Evolutionary conservation across 2,329 filamentous ascomycete species (phyloP).

Genomic region (Ascomycota sp.): DNA sequence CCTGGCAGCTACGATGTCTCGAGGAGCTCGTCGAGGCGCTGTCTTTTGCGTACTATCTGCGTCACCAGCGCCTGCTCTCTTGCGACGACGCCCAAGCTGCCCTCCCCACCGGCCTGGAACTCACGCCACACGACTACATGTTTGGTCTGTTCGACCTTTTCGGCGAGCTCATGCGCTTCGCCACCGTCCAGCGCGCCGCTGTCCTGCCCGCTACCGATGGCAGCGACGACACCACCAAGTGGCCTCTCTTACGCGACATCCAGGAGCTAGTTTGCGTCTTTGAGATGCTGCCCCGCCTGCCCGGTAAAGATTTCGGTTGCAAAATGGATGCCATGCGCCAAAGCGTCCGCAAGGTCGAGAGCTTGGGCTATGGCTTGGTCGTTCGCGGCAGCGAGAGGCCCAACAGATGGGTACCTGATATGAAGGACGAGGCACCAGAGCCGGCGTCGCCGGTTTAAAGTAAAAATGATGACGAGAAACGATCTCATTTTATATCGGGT

Average conservation of each 20-base stretch:
- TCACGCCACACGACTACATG: slow-evolving; percentile 71
- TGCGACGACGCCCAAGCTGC: slow-evolving; percentile 35
- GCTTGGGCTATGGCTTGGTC: slow-evolving; percentile 66
- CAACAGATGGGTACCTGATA: slow-evolving; percentile 77
- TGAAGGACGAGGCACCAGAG: slow-evolving; percentile 20
- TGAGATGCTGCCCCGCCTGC: slow-evolving; percentile 47
- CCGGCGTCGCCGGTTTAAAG: slow-evolving; percentile 8
- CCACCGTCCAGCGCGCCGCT: slow-evolving; percentile 56
- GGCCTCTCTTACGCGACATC: slow-evolving; percentile 61
- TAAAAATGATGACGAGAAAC: too few relatives aligned
- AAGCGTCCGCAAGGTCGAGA: slow-evolving; percentile 89
- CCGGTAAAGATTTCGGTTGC: slow-evolving; percentile 38
- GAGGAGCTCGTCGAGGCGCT: slow-evolving; percentile 92
- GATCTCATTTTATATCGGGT: too few relatives aligned
- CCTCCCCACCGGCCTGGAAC: slow-evolving; percentile 31
- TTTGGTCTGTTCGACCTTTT: slow-evolving; percentile 85
- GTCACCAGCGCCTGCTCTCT: slow-evolving; percentile 53
- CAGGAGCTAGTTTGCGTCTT: slow-evolving; percentile 57
- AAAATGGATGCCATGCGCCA: slow-evolving; percentile 75
- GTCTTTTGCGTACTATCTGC: slow-evolving; percentile 74
- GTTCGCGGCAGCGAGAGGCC: slow-evolving; percentile 78
- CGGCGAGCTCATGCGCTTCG: slow-evolving; percentile 93
- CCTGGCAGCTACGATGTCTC: slow-evolving; percentile 58
- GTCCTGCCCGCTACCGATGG: slow-evolving; percentile 10
- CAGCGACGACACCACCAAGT: slow-evolving; percentile 8